Base-by-base conservation (phyloP, 1,284 basidiomycete species). In the Chiua sp. region DNA sequence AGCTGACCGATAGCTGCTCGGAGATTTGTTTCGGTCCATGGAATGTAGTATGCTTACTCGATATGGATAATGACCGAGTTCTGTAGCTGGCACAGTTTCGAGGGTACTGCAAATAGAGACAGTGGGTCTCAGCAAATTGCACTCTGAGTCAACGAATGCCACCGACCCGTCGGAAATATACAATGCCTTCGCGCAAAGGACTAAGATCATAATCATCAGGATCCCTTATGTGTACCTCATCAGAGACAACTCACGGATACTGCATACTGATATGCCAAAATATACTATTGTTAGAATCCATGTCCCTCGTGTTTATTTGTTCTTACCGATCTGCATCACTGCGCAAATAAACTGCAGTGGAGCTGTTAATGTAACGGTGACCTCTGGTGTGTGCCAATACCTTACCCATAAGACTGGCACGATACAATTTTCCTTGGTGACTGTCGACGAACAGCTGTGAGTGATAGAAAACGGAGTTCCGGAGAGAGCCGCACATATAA, bases 381-480 rank as follows among this genome's bases (percentile, higher is more conserved):
- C 18, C 44, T 6, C 1, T 32, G 30, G 3, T 6, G 3, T 22
- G 11, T 18, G 3, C 4, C 13, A 15, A 55, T 4, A 2, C 2
- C 56, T 22, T 56, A 67, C 67, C 65, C 65, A 67, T 35, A 59
- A 10, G 7, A 67, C 5, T 7, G 59, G 62, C 3, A 3, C 37
- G 2, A 50, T 2, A 7, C 65, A 37, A 6, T 50, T 64, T 39
- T 55, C 66, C 18, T 48, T 48, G 15, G 44, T 52, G 18, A 66
- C 65, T 66, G 44, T 15, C 5, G 7, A 2, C n/a, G n/a, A n/a
- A 10, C 30, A 32, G 10, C 30, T 3, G 3, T 65, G n/a, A 59
- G 20, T 46, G 3, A 37, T 35, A 15, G 35, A 35, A 35, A 35
- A 35, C 10, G 35, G 10, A 35, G 35, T 35, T 35, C 10, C 10